These are phyloP conservation scores for Euclidium syriacum DNA, from an alignment of 345 rosid species.

Conservation along the genomic window DNA sequence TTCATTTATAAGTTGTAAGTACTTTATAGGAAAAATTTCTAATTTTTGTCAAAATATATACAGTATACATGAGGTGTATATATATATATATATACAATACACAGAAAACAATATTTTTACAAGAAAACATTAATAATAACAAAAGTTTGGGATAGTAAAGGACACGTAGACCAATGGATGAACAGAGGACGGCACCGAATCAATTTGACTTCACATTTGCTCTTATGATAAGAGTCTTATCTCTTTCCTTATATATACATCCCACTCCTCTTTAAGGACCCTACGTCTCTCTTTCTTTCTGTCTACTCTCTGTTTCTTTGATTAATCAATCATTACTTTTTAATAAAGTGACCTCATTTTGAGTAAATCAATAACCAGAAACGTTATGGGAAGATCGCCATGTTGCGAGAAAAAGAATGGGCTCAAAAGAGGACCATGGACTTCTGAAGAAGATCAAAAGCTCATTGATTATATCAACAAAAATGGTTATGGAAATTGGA, in stretches of 20 bases:
- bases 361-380: not conserved
- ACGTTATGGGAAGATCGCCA: conserved; percentile 68
- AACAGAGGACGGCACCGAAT: conserved; percentile 87
- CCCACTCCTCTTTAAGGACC: conserved; percentile 20
- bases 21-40: no score
- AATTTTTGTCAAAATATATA: no score
- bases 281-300: conserved; percentile 17
- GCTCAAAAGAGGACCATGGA: conserved; percentile 89
- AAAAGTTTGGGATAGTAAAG: not conserved
- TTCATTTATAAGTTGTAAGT: not conserved
- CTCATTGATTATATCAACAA: conserved; percentile 55
- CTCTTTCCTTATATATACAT: conserved; percentile 19
- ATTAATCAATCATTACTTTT: not conserved
- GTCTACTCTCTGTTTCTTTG: conserved; percentile 2
- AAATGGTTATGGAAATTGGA: conserved; percentile 84
- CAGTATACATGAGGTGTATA: no score
- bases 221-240: conserved; percentile 10
- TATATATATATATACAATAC: no score
- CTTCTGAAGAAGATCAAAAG: conserved; percentile 75
- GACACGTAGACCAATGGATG: conserved; percentile 62
- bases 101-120: no score
- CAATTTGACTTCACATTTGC: conserved; percentile 47
- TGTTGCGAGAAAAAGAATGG: conserved; percentile 70
- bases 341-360: not conserved
- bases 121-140: no score